These are phyloP conservation scores for Pseudocercospora crystallina DNA, from an alignment of 2,329 filamentous ascomycete species.

Conservation along the genomic window DNA sequence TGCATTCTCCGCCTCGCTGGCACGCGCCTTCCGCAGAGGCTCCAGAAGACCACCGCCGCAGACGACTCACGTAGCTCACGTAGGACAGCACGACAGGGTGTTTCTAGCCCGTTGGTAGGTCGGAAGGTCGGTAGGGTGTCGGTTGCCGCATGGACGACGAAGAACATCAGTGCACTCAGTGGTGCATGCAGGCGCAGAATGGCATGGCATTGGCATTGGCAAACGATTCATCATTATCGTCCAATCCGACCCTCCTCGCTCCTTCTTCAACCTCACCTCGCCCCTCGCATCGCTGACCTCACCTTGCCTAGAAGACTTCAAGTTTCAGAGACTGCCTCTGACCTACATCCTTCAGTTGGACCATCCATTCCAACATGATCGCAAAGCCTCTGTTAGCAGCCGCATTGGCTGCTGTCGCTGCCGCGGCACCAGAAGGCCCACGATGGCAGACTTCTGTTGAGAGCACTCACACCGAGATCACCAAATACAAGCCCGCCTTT, in stretches of 20 bases:
- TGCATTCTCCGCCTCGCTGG: constrained; percentile 4
- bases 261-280: neutral
- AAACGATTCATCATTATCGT: too few species aligned
- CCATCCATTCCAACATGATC: constrained; percentile 5
- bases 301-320: neutral
- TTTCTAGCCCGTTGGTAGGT: too few species aligned
- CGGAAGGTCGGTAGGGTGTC: too few species aligned
- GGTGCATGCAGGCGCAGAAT: too few species aligned
- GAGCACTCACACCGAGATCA: constrained; percentile 22
- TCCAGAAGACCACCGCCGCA: too few species aligned
- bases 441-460: constrained; percentile 4
- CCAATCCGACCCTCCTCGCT: neutral
- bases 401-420: constrained; percentile 9
- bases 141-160: too few species aligned
- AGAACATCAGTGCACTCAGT: too few species aligned
- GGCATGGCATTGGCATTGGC: too few species aligned
- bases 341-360: too few species aligned
- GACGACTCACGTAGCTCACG: too few species aligned
- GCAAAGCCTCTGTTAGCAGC: constrained; percentile 7
- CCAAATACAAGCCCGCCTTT: constrained; percentile 18
- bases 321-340: too few species aligned
- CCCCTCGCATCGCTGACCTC: neutral
- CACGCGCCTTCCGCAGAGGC: neutral
- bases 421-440: constrained; percentile 5
- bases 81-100: too few species aligned